These are phyloP conservation scores for Ophiostoma montium DNA, from an alignment of 2,329 filamentous ascomycete genomes.

Conservation along the genomic window DNA sequence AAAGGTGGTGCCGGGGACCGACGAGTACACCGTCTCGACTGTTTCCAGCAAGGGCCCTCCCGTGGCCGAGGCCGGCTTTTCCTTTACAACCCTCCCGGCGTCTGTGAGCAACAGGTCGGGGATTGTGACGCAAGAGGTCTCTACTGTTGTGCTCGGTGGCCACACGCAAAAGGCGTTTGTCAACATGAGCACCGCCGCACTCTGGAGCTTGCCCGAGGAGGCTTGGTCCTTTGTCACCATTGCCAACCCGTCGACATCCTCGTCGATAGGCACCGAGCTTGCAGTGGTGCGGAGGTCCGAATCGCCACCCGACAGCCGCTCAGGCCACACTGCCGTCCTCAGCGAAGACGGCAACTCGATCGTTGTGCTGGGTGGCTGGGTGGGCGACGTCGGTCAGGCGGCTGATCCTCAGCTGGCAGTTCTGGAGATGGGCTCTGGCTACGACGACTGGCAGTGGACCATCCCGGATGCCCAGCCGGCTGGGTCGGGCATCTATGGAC, in stretches of 20 bases:
- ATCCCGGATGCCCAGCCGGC: constrained; percentile 39
- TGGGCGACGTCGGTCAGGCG: constrained; percentile 61
- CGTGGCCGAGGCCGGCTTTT: constrained; percentile 75
- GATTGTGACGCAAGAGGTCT: constrained; percentile 55
- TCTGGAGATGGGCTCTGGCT: constrained; percentile 60
- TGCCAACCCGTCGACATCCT: constrained; percentile 19
- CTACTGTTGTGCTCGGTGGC: constrained; percentile 71
- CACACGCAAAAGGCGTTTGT: constrained; percentile 75
- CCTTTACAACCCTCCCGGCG: constrained; percentile 58
- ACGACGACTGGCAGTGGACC: constrained; percentile 61
- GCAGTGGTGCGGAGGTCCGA: constrained; percentile 20
- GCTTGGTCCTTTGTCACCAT: constrained; percentile 72
- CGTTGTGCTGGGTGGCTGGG: constrained; percentile 80
- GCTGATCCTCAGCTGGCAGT: constrained; percentile 72
- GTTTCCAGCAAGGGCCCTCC: constrained; percentile 43
- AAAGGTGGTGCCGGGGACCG: constrained; percentile 37
- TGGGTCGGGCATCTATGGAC: constrained; percentile 41
- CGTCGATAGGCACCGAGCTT: constrained; percentile 34
- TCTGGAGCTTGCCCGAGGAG: constrained; percentile 77
- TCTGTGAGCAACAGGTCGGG: constrained; percentile 51
- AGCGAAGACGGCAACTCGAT: constrained; percentile 66
- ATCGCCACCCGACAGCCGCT: constrained; percentile 47
- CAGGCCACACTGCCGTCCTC: constrained; percentile 76
- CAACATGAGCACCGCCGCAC: constrained; percentile 82
- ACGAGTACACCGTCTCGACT: constrained; percentile 23